Percentiles rank a stretch among this genome's conserved stretches.
These are phyloP conservation scores for Mycothermus thermophilus DNA, from an alignment of 495 filamentous ascomycete species.

Conservation along the genomic window DNA sequence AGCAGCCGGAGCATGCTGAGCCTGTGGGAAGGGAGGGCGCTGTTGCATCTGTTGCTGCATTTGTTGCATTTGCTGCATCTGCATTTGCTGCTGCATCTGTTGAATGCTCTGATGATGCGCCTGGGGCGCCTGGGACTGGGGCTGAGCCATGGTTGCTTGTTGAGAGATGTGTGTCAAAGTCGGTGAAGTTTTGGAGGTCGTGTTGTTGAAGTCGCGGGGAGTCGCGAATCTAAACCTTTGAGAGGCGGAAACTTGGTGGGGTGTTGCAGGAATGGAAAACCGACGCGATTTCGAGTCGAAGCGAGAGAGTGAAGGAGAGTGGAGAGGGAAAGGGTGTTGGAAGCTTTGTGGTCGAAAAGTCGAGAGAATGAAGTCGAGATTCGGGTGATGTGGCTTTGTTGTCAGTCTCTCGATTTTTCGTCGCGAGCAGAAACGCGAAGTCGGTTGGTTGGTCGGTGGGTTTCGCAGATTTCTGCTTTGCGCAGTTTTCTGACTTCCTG, in stretches of 20 bases:
- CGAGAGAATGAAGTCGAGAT: too few relatives aligned
- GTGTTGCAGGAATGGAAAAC: neutral
- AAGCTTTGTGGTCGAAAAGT: neutral
- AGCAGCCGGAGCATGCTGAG: constrained; percentile 27
- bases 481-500: too few relatives aligned
- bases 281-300: too few relatives aligned
- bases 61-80: constrained; percentile 32
- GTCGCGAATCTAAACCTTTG: neutral
- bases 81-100: constrained; percentile 18
- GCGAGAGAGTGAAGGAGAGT: neutral
- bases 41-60: constrained; percentile 10
- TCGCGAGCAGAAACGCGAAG: too few relatives aligned
- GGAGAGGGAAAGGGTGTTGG: neutral
- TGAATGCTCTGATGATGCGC: constrained; percentile 31
- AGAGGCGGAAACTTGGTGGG: neutral
- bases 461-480: too few relatives aligned
- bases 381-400: too few relatives aligned
- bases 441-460: too few relatives aligned
- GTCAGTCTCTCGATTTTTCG: too few relatives aligned
- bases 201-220: neutral
- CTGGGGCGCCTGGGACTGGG: constrained; percentile 41
- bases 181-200: neutral
- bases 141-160: constrained; percentile 46
- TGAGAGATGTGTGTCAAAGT: neutral
- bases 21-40: constrained; percentile 18